These are phyloP conservation scores for Hymenoscyphus repandus DNA, from an alignment of 2,329 filamentous ascomycete genomes.

Conservation along the genomic window DNA sequence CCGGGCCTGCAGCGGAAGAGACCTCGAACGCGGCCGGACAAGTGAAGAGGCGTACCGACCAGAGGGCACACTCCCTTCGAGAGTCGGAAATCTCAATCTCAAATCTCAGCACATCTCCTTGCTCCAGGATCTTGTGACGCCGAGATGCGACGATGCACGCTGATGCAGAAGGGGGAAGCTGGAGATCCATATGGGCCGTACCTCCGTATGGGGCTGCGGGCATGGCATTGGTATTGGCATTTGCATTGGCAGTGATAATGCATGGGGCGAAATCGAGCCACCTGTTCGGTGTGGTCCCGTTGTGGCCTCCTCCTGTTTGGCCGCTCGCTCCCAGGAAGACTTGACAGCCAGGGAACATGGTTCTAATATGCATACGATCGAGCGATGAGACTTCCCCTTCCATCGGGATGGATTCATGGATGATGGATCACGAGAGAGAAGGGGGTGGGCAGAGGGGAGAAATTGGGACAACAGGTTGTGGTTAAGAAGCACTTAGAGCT, in stretches of 20 bases:
- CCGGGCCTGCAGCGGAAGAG: too few relatives aligned
- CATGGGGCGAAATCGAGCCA: slow-evolving; percentile 1
- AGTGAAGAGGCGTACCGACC: too few relatives aligned
- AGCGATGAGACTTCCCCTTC: slow-evolving; percentile 16
- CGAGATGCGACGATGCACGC: too few relatives aligned
- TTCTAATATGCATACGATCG: slow-evolving; percentile 16
- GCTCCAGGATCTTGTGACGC: background rate
- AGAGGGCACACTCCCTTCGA: too few relatives aligned
- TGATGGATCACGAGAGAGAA: background rate
- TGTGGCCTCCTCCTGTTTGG: background rate
- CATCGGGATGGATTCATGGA: background rate
- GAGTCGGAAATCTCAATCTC: slow-evolving; percentile 3
- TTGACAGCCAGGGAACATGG: slow-evolving; percentile 12
- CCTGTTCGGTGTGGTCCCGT: background rate
- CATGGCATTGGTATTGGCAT: background rate
- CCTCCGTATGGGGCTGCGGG: too few relatives aligned
- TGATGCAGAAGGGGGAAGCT: too few relatives aligned
- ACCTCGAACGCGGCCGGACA: too few relatives aligned
- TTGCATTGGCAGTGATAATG: background rate
- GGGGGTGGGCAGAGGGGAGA: background rate
- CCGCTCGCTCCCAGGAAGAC: background rate
- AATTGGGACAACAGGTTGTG: background rate
- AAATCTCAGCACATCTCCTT: background rate
- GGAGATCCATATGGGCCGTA: too few relatives aligned
- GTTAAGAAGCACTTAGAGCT: too few relatives aligned